Percentiles rank a stretch among this genome's conserved stretches.
Conservation (phyloP, 1,284 basidiomycete species). For the Mycosarcoma mackinlayi region DNA sequence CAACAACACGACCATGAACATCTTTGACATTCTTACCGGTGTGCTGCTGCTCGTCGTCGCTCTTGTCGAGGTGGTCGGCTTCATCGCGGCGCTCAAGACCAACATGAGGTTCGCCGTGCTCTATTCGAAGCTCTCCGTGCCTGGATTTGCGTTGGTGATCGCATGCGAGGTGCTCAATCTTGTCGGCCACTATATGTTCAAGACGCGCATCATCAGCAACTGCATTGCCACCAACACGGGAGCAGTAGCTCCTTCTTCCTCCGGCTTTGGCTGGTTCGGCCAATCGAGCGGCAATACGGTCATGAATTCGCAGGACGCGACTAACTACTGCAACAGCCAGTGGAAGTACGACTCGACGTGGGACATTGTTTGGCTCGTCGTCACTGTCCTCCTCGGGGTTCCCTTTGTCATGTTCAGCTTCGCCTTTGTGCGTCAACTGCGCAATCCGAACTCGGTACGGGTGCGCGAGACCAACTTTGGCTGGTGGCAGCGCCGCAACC, state of each 20-base stretch:
- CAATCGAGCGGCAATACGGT: constrained; percentile 13
- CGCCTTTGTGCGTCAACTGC: constrained; percentile 53
- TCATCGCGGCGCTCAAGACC: constrained; percentile 44
- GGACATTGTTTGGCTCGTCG: constrained; percentile 57
- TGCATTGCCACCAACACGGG: constrained; percentile 55
- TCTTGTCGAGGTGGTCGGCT: constrained; percentile 50
- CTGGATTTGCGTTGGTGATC: constrained; percentile 41
- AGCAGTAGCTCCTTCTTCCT: constrained; percentile 3
- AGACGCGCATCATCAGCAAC: constrained; percentile 45
- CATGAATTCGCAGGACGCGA: constrained; percentile 41
- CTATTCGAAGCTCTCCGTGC: constrained; percentile 37
- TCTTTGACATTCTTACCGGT: constrained; percentile 48
- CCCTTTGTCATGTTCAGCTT: constrained; percentile 60
- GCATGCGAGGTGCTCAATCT: constrained; percentile 54
- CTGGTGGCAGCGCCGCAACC: constrained; percentile 34
- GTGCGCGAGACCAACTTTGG: constrained; percentile 22
- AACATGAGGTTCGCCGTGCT: constrained; percentile 37
- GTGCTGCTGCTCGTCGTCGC: constrained; percentile 45
- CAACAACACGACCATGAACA: constrained; percentile 49
- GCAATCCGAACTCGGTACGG: constrained; percentile 48
- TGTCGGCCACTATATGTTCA: constrained; percentile 49
- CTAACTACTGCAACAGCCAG: constrained; percentile 39
- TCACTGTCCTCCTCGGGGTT: constrained; percentile 46
- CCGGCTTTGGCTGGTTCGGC: constrained; percentile 29
- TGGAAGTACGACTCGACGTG: constrained; percentile 51